phyloP scores from a whole-genome alignment of 345 rosid species.

The Bruguiera gymnorhiza region DNA sequence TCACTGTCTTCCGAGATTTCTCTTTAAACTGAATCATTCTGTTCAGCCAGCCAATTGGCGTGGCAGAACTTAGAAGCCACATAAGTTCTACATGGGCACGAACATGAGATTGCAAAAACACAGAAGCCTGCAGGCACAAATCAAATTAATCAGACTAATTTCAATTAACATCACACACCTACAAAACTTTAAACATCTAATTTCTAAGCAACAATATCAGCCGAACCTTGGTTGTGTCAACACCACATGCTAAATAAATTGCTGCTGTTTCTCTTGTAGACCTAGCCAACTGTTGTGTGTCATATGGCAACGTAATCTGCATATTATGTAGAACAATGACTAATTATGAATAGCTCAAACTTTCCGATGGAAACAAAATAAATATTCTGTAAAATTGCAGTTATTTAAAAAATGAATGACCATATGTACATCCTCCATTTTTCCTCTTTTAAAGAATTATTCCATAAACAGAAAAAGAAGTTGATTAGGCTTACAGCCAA shows the following conservation, averaged over 20 bases:
- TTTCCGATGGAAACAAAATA: neutral
- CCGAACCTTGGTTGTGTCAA: constrained; percentile 68
- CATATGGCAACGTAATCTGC: constrained; percentile 80
- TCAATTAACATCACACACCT: neutral
- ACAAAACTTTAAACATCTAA: neutral
- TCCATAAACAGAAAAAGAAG: neutral
- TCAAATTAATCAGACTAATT: constrained; percentile 6
- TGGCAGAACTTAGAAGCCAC: constrained; percentile 75
- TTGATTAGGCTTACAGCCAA: neutral
- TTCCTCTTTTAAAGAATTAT: neutral
- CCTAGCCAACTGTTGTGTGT: constrained; percentile 54
- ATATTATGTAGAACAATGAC: too few species aligned
- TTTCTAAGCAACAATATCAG: constrained; percentile 2
- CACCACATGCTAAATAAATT: constrained; percentile 86
- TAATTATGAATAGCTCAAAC: constrained; percentile 2
- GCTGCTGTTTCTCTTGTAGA: constrained; percentile 88
- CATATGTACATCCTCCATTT: neutral
- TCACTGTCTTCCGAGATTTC: constrained; percentile 82
- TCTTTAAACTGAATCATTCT: constrained; percentile 93
- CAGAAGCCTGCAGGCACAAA: constrained; percentile 65
- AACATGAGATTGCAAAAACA: constrained; percentile 86
- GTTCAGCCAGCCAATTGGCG: constrained; percentile 90
- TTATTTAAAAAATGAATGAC: too few species aligned
- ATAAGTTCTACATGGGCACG: constrained; percentile 75
- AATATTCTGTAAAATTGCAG: neutral